A percentile compares a stretch with the other conserved stretches of the same genome.
Evolutionary conservation across 257 asterid genomes (phyloP).

Genomic region (Solanum bulbocastanum): DNA sequence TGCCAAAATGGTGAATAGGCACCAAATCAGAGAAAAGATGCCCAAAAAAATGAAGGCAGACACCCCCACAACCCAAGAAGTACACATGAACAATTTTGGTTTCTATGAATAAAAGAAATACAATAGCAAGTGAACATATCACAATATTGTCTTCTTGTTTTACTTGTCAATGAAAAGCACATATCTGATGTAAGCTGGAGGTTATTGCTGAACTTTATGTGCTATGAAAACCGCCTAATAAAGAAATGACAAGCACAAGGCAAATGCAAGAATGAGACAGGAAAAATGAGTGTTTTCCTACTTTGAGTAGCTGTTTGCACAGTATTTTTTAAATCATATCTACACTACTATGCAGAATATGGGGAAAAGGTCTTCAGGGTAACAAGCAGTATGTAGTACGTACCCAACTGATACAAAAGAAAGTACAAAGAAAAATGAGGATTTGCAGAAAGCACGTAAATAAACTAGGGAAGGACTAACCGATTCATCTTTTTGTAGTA

Average conservation of each 20-base stretch:
- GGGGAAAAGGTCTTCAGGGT: background rate
- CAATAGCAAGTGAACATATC: background rate
- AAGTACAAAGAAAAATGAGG: background rate
- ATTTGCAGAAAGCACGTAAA: background rate
- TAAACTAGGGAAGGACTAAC: conserved; percentile 27
- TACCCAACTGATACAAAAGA: background rate
- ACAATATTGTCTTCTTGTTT: background rate
- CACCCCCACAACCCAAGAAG: background rate
- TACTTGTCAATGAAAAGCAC: background rate
- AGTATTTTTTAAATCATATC: background rate
- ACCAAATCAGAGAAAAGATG: background rate
- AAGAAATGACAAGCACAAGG: background rate
- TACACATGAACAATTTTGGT: background rate
- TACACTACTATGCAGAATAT: background rate
- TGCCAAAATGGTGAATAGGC: background rate
- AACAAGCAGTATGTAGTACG: background rate
- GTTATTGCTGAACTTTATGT: background rate
- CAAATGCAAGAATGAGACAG: background rate
- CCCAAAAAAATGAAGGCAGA: background rate
- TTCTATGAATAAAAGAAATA: background rate
- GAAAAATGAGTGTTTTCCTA: background rate
- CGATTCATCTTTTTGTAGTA: conserved; percentile 48
- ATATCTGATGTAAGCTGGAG: background rate
- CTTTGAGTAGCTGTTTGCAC: background rate
- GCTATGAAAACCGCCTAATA: background rate